Evolutionary conservation across 176 grass and related monocot species (phyloP).

Genomic region (Oropetium thomaeum): DNA sequence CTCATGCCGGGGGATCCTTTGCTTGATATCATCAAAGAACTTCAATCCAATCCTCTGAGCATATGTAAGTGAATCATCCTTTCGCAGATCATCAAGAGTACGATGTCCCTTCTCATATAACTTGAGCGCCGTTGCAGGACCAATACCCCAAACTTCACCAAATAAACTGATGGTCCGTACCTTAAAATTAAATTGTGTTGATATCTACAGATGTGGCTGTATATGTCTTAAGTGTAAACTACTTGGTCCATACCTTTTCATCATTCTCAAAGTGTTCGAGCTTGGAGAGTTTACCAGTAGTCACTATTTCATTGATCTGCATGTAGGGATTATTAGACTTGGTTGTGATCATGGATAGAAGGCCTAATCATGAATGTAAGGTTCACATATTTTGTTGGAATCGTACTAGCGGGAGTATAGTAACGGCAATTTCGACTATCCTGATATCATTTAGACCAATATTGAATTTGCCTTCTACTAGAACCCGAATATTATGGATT

Average conservation of each 20-base stretch:
- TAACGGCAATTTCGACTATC: neutral
- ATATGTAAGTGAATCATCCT: constrained; percentile 70
- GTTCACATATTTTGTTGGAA: constrained; percentile 14
- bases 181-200: constrained; percentile 42
- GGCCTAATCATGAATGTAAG: neutral
- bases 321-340: constrained; percentile 4
- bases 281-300: constrained; percentile 89
- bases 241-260: constrained; percentile 64
- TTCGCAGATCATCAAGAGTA: constrained; percentile 81
- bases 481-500: neutral
- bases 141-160: constrained; percentile 96
- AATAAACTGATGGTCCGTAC: constrained; percentile 75
- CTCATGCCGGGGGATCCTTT: constrained; percentile 86
- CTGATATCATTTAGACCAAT: neutral
- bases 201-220: constrained; percentile 1
- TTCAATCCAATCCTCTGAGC: constrained; percentile 78
- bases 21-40: constrained; percentile 88
- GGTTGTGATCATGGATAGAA: neutral
- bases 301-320: constrained; percentile 97
- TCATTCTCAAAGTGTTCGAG: constrained; percentile 96
- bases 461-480: neutral
- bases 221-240: constrained; percentile 13
- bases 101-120: constrained; percentile 95
- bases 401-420: neutral
- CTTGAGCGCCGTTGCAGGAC: constrained; percentile 85